These are phyloP conservation scores for Irpex lacteus DNA, from an alignment of 1,284 basidiomycete genomes.

Conservation along the genomic window DNA sequence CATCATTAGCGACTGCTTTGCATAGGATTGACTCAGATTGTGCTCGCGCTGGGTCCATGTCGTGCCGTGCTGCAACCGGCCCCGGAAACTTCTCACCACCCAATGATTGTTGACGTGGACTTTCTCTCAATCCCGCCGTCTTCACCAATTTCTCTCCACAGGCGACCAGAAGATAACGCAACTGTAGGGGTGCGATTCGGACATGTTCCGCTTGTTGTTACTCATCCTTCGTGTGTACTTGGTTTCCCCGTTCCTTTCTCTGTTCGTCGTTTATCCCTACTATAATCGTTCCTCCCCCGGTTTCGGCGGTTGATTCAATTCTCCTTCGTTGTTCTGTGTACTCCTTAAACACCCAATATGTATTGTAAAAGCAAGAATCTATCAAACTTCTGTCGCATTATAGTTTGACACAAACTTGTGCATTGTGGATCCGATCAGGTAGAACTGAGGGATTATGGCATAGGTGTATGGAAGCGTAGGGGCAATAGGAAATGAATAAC, in stretches of 20 bases:
- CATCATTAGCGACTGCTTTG: background rate
- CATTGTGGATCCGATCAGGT: too few relatives aligned
- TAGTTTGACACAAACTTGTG: too few relatives aligned
- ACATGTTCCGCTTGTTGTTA: background rate
- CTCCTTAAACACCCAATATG: background rate
- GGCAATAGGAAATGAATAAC: too few relatives aligned
- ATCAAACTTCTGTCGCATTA: background rate
- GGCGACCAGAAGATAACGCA: background rate
- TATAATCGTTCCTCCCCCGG: background rate
- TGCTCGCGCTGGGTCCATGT: background rate
- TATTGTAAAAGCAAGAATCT: constrained; percentile 2
- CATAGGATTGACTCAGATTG: background rate
- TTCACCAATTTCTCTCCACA: background rate
- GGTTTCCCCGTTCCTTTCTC: background rate
- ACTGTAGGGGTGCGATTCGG: background rate
- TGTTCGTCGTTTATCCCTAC: background rate
- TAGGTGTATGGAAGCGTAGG: too few relatives aligned
- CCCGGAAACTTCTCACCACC: background rate
- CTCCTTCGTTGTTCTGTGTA: background rate
- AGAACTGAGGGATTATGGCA: too few relatives aligned
- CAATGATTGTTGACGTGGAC: background rate
- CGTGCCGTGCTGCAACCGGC: background rate
- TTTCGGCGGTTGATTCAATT: background rate
- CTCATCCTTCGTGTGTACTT: background rate
- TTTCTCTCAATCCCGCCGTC: background rate